Evolutionary conservation across 345 rosid genomes (phyloP), one percentile per base, ranked within the genome.

Genomic region (Kernera saxatilis): DNA sequence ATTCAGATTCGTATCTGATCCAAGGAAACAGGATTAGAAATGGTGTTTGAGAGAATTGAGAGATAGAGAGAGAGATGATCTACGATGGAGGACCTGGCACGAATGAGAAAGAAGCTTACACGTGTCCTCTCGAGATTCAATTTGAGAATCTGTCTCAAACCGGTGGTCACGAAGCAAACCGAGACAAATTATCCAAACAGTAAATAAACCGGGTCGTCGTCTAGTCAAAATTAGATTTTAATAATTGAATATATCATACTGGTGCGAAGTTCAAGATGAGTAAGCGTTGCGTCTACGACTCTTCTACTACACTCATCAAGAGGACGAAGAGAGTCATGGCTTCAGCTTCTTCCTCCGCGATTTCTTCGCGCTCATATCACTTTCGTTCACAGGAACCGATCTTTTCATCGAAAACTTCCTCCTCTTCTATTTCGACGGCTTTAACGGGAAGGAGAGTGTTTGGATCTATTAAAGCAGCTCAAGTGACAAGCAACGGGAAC

Each of bases 381-480:
- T 35, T 35, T 10, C 9, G 15, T 35, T 62, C 74, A 2, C 48
- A 36, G 17, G 37, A 61, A 45, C 17, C 21, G 27, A 52, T 51
- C 29, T 51, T 53, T 62, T n/a, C 58, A 30, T 14, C 39, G 27
- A 73, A 49, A 40, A 1, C 9, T 50, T 33, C 17, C 1, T 33
- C 17, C 1, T 59, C 64, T 45, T 69, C 10, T 37, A 0, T 12
- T 4, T 36, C 40, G 17, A 18, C 50, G 27, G 63, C 11, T 44
- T 53, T 18, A 8, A 9, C 17, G 15, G 15, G 55, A 23, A 61
- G 64, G 69, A 75, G 52, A 69, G 58, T 3, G 3, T 41, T 62
- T 67, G 58, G 79, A 54, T 57, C 70, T 14, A 49, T 71, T 15
- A 78, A 68, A 67, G 75, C 84, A 48, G 82, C 65, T 67, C 79